These are phyloP conservation scores for Sclerotinia trifoliorum DNA, from an alignment of 2,329 filamentous ascomycete genomes.

Conservation along the genomic window DNA sequence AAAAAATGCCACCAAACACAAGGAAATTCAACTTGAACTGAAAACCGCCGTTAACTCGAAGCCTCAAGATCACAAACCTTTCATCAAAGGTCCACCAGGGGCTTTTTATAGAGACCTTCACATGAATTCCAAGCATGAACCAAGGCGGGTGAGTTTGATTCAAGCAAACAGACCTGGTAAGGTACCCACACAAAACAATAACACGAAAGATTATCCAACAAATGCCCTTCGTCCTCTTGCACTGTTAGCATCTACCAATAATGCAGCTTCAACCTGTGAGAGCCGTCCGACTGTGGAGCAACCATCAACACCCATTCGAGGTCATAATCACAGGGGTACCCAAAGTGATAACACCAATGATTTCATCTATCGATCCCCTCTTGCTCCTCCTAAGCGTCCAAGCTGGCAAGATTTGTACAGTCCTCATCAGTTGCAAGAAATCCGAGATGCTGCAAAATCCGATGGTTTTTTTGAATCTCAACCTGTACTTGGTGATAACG, in stretches of 20 bases:
- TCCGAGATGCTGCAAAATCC: conserved; percentile 28
- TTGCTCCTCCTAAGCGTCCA: conserved; percentile 34
- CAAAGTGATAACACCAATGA: conserved; percentile 22
- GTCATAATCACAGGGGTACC: background rate
- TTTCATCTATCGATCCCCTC: conserved; percentile 36
- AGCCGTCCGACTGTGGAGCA: background rate
- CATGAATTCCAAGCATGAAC: conserved; percentile 25
- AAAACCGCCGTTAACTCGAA: background rate
- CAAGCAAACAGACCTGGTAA: conserved; percentile 20
- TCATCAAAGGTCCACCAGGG: conserved; percentile 32
- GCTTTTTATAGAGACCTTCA: conserved; percentile 35
- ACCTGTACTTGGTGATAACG: background rate
- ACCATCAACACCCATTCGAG: conserved; percentile 22
- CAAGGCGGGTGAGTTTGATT: conserved; percentile 16
- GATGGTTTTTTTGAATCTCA: conserved; percentile 30
- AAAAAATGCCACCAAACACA: background rate
- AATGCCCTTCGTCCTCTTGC: conserved; percentile 33
- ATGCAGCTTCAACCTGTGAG: background rate
- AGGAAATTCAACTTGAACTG: background rate
- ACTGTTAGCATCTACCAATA: conserved; percentile 25
- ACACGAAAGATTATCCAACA: conserved; percentile 28
- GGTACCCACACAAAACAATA: conserved; percentile 10
- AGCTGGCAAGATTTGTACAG: conserved; percentile 37
- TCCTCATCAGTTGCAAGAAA: conserved; percentile 26
- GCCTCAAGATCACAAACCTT: conserved; percentile 23